Conservation (phyloP, 345 rosid species). For the Iberis pinnata region DNA sequence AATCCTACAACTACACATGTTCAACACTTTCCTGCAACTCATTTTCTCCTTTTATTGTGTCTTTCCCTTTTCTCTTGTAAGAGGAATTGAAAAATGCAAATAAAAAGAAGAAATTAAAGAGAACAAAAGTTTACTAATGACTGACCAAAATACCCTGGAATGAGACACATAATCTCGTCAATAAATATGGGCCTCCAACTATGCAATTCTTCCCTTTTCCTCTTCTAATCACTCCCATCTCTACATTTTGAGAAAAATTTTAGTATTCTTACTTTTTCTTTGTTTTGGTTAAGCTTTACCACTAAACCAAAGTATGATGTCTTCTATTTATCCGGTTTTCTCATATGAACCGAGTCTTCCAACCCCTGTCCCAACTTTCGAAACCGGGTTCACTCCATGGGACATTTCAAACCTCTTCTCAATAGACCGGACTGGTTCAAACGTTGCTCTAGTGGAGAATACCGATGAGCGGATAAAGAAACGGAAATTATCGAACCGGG, state of each 20-base stretch:
- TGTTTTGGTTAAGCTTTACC: too few relatives aligned
- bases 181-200: slow-evolving; percentile 53
- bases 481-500: slow-evolving; percentile 85
- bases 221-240: slow-evolving; percentile 33
- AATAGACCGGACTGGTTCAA: slow-evolving; percentile 20
- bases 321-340: slow-evolving; percentile 38
- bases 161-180: slow-evolving; percentile 29
- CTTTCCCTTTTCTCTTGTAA: too few relatives aligned
- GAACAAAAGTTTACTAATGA: too few relatives aligned
- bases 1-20: too few relatives aligned
- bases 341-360: slow-evolving; percentile 31
- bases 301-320: slow-evolving; percentile 35
- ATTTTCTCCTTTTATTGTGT: too few relatives aligned
- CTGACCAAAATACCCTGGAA: slow-evolving; percentile 18
- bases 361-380: slow-evolving; percentile 37
- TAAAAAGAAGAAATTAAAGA: too few relatives aligned
- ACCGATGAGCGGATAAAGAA: slow-evolving; percentile 54
- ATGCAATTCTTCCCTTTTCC: slow-evolving; percentile 79
- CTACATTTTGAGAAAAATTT: too few relatives aligned
- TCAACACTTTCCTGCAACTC: too few relatives aligned
- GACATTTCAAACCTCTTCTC: slow-evolving; percentile 40
- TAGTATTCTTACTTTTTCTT: too few relatives aligned
- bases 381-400: slow-evolving; percentile 48
- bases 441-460: neutral
- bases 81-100: too few relatives aligned